Evolutionary conservation across 257 asterid genomes (phyloP), one percentile per base, ranked within the genome.

Genomic region (Plantago ovata): DNA sequence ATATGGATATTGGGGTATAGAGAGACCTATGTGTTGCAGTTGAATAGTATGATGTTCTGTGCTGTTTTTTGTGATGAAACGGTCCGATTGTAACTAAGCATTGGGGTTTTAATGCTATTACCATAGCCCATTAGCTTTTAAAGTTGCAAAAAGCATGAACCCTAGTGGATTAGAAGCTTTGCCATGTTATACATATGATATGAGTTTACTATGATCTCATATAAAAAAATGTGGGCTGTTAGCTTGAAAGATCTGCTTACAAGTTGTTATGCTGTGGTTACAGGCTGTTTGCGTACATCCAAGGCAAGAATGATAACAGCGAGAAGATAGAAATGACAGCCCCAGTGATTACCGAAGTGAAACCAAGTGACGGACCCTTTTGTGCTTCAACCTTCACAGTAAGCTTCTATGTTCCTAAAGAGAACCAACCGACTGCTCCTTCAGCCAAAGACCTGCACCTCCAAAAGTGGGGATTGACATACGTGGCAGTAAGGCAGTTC

Each of bases 351-450:
- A 67, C 85, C 1, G 67, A 82, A 57, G 76, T 79, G n/a, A 74
- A 72, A 42, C 85, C 85, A 13, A 82, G 89, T 46, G 89, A 82
- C 42, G 89, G 89, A 18, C 89, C 85, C 0, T 79, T 81, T 54
- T 81, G 89, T 49, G 69, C 81, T 3, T 74, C 89, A 1, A 72
- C 85, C 10, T 82, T 82, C 20, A 63, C 65, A 0, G 84, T 82
- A 22, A 71, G 83, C 24, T 82, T 82, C 61, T 69, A 66, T 13
- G 71, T 82, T n/a, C 89, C 89, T 0, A 82, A 76, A 70, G 65
- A 50, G 23, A 79, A 82, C 73, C 89, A 82, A 57, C 63, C 58
- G 11, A 72, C 77, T 38, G 80, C 89, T 13, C 89, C 89, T 16
- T 75, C 81, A 2, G 81, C 89, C 4, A 46, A 79, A 38, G 81